Evolutionary conservation across 345 rosid genomes (phyloP).

Genomic region (Boechera retrofracta): DNA sequence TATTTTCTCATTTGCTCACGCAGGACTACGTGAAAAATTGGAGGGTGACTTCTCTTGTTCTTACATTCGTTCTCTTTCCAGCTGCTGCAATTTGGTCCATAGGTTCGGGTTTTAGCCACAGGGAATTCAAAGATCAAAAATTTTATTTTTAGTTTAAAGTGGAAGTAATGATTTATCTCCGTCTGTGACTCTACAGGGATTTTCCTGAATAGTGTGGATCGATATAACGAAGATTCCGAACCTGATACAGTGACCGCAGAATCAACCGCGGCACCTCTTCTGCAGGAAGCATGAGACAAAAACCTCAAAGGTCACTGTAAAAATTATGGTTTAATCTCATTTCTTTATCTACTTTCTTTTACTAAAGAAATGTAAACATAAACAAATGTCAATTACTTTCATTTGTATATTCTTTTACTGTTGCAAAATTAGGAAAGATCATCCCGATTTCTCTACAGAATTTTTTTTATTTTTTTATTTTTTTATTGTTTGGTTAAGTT

Average conservation of each 20-base stretch:
- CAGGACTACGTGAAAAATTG: constrained; percentile 84
- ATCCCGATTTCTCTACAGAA: neutral
- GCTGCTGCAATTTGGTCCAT: constrained; percentile 88
- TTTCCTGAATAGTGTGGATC: constrained; percentile 71
- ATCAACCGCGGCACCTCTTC: constrained; percentile 60
- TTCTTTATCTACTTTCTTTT: constrained; percentile 2
- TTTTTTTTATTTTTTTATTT: neutral
- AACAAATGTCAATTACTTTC: neutral
- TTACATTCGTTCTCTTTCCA: constrained; percentile 73
- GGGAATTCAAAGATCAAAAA: neutral
- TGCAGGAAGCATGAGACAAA: constrained; percentile 46
- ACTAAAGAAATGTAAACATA: constrained; percentile 14
- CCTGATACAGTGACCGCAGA: constrained; percentile 41
- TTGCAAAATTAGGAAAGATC: constrained; percentile 10
- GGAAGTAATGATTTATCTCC: constrained; percentile 11
- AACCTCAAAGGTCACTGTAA: constrained; percentile 15
- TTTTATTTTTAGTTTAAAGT: neutral
- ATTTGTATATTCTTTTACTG: constrained; percentile 21
- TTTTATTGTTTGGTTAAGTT: neutral
- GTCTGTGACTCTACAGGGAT: constrained; percentile 56
- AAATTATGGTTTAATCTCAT: constrained; percentile 5
- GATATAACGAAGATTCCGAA: constrained; percentile 67
- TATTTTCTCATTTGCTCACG: constrained; percentile 20
- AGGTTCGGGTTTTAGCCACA: constrained; percentile 50
- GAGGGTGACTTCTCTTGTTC: constrained; percentile 85